Evolutionary conservation across 257 asterid genomes (phyloP).

Genomic region (Solanum microdontum): DNA sequence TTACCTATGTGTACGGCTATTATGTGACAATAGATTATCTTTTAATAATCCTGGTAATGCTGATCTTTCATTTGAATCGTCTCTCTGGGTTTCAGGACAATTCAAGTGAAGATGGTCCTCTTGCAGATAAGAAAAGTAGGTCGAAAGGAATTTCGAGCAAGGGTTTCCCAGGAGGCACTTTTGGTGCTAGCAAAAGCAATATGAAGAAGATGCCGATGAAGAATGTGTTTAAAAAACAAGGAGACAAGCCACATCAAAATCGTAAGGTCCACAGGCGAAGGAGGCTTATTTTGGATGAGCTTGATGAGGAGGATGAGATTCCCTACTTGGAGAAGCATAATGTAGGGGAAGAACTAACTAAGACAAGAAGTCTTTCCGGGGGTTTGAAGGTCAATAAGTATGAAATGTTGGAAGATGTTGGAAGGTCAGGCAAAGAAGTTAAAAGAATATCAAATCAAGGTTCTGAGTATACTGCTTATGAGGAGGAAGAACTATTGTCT

Average conservation of each 20-base stretch:
- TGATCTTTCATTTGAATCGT: conserved; percentile 8
- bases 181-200: conserved; percentile 41
- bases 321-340: conserved; percentile 74
- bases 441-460: conserved; percentile 30
- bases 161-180: conserved; percentile 36
- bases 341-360: conserved; percentile 32
- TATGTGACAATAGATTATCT: conserved; percentile 5
- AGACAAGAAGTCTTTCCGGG: conserved; percentile 19
- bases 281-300: conserved; percentile 57
- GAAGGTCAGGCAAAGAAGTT: conserved; percentile 27
- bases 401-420: conserved; percentile 34
- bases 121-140: conserved; percentile 34
- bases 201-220: conserved; percentile 26
- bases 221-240: conserved; percentile 35
- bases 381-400: conserved; percentile 26
- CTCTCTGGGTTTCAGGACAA: conserved; percentile 40
- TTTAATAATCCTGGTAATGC: not conserved
- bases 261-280: conserved; percentile 77
- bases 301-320: conserved; percentile 76
- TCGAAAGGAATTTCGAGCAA: conserved; percentile 50
- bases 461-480: conserved; percentile 41
- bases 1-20: not conserved
- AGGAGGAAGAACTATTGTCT: not conserved
- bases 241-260: conserved; percentile 47
- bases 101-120: conserved; percentile 29